These are phyloP conservation scores for Centaurea solstitialis DNA, from an alignment of 129 eudicot species.

Conservation along the genomic window DNA sequence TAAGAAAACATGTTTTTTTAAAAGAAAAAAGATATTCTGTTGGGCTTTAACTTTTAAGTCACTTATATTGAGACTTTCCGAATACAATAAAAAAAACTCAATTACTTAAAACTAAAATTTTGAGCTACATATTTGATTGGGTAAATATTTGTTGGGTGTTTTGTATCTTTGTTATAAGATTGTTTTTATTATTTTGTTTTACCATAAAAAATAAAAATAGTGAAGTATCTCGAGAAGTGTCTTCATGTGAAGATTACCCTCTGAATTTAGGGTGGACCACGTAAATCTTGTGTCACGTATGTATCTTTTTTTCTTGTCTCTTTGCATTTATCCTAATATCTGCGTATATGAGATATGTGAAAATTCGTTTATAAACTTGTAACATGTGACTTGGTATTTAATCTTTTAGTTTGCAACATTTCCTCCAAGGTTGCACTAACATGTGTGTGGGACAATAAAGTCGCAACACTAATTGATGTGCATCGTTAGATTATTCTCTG, in stretches of 20 bases:
- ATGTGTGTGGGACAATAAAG: slow-evolving; percentile 13
- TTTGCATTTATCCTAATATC: background rate
- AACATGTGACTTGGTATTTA: no score
- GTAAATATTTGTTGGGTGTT: no score
- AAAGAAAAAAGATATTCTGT: background rate
- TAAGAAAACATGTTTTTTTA: background rate
- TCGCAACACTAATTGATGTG: background rate
- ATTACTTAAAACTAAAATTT: no score
- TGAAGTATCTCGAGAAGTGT: background rate
- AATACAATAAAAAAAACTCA: no score
- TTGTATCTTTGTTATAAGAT: background rate
- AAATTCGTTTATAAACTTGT: background rate
- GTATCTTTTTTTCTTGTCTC: background rate
- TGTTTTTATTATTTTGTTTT: background rate
- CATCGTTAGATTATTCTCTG: background rate
- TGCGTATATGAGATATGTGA: background rate
- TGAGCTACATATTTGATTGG: no score
- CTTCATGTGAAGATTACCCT: background rate
- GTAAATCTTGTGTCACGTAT: background rate
- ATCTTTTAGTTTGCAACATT: background rate
- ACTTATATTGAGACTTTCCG: no score
- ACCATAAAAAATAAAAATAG: no score
- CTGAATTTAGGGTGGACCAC: background rate
- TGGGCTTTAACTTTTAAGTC: background rate
- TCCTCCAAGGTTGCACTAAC: no score